Percentiles rank a stretch among this genome's conserved stretches.
Conservation (phyloP, 2,329 filamentous ascomycete genomes). For the Sarocladium kiliense region DNA sequence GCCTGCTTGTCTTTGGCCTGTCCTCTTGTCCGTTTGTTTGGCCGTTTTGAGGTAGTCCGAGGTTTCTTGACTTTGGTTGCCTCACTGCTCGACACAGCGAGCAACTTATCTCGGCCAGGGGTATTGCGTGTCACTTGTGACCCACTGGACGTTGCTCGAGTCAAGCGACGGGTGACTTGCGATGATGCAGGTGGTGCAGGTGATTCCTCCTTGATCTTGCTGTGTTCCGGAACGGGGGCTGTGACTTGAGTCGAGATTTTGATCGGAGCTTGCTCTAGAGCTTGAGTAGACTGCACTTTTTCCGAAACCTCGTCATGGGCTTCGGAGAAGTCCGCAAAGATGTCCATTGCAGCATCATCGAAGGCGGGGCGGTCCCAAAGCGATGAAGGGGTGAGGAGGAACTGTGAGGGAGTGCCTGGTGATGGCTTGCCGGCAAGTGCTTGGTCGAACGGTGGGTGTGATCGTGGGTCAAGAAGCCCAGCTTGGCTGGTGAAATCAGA, state of each 20-base stretch:
- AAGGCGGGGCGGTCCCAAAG: background rate
- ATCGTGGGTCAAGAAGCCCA: constrained; percentile 3
- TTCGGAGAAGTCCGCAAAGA: constrained; percentile 2
- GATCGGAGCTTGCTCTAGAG: background rate
- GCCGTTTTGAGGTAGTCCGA: background rate
- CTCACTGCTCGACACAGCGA: background rate
- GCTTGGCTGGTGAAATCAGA: background rate
- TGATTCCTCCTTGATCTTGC: constrained; percentile 1
- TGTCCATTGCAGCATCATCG: background rate
- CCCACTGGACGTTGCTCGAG: background rate
- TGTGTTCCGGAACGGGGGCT: background rate
- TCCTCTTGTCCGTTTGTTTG: background rate
- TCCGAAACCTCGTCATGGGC: background rate
- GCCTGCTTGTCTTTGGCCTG: constrained; percentile 14
- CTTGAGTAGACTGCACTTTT: background rate
- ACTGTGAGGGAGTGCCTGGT: constrained; percentile 5
- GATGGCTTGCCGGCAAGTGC: constrained; percentile 5
- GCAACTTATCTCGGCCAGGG: background rate
- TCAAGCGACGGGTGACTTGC: constrained; percentile 1
- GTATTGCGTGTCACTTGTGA: background rate
- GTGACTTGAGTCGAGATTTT: background rate
- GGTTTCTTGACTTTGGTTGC: constrained; percentile 1
- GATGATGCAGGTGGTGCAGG: background rate
- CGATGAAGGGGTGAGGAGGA: background rate
- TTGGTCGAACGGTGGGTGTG: background rate